A percentile compares a stretch with the other conserved stretches of the same genome.
Conservation (phyloP, 1,284 basidiomycete species). For the Pseudozyma sp. region DNA sequence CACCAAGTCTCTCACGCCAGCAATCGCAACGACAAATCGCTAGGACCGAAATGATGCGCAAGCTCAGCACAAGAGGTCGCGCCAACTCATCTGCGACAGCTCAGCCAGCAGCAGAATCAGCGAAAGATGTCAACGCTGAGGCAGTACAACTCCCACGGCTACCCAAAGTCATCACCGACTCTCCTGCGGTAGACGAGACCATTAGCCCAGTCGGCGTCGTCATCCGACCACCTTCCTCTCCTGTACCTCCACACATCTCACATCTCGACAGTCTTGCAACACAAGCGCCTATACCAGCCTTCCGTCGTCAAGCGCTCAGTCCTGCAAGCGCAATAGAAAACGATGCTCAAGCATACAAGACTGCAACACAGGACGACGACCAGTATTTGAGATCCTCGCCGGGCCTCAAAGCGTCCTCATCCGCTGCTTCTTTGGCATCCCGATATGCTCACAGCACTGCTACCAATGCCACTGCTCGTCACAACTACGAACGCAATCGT, state of each 20-base stretch:
- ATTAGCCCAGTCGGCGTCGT: constrained; percentile 42
- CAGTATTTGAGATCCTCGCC: constrained; percentile 6
- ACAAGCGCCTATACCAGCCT: constrained; percentile 10
- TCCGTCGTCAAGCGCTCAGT: constrained; percentile 26
- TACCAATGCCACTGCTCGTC: constrained; percentile 26
- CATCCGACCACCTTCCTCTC: constrained; percentile 42
- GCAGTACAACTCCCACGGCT: constrained; percentile 8
- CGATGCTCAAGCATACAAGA: background rate
- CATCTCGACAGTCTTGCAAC: constrained; percentile 3
- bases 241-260: constrained; percentile 29
- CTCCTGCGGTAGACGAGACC: constrained; percentile 46
- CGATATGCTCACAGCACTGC: constrained; percentile 36
- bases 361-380: constrained; percentile 6
- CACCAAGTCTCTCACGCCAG: constrained; percentile 29
- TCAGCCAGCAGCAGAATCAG: constrained; percentile 8
- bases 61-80: constrained; percentile 52
- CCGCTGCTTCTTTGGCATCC: constrained; percentile 28
- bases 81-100: constrained; percentile 8
- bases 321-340: constrained; percentile 13
- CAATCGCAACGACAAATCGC: constrained; percentile 57
- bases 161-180: constrained; percentile 29
- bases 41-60: constrained; percentile 59
- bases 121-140: background rate
- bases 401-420: constrained; percentile 32
- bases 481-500: constrained; percentile 33